phyloP scores from a whole-genome alignment of 768 basidiomycete species.

The Macrocybe gigantea region DNA sequence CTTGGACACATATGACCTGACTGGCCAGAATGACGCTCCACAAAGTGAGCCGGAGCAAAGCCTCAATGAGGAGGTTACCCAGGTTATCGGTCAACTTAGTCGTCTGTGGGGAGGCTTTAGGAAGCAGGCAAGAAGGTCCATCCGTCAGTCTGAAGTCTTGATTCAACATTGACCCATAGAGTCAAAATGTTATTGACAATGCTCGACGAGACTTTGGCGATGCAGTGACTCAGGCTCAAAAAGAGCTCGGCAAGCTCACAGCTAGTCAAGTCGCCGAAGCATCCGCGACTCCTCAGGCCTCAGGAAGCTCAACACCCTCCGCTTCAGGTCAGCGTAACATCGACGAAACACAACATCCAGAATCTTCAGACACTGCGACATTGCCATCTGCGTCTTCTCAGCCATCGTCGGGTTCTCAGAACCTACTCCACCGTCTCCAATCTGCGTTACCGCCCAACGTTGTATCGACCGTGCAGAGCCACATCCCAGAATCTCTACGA shows the following conservation, averaged over 20 bases:
- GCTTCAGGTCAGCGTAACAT: constrained; percentile 15
- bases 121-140: constrained; percentile 60
- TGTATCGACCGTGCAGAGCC: constrained; percentile 58
- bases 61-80: constrained; percentile 82
- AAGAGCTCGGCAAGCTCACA: constrained; percentile 61
- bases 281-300: constrained; percentile 5
- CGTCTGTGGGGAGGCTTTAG: constrained; percentile 89
- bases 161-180: constrained; percentile 32
- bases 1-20: constrained; percentile 62
- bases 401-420: constrained; percentile 29
- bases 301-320: constrained; percentile 17
- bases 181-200: constrained; percentile 59
- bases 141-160: neutral
- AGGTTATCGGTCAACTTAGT: constrained; percentile 84
- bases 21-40: constrained; percentile 42
- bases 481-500: constrained; percentile 61
- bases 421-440: constrained; percentile 66
- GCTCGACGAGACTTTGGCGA: constrained; percentile 70
- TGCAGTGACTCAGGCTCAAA: constrained; percentile 77
- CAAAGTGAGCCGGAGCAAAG: constrained; percentile 40
- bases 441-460: constrained; percentile 72
- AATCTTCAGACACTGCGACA: constrained; percentile 7
- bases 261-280: constrained; percentile 14
- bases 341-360: constrained; percentile 1
- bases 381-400: constrained; percentile 5